These are phyloP conservation scores for Ceratobasidium theobromae DNA, from an alignment of 1,284 basidiomycete species.

Conservation along the genomic window DNA sequence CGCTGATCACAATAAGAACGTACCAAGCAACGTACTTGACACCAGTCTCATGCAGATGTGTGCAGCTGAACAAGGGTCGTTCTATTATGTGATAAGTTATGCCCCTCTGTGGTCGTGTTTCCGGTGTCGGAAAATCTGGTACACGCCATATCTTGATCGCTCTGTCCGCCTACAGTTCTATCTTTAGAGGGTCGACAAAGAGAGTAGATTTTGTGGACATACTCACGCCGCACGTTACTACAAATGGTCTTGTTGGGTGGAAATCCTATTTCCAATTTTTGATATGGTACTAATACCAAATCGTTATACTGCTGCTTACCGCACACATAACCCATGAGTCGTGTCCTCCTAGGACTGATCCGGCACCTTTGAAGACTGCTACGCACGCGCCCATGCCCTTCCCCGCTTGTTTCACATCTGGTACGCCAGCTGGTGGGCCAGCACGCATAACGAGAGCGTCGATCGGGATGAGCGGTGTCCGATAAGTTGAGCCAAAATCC, in stretches of 20 bases:
- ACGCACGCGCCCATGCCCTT: slow-evolving; percentile 9
- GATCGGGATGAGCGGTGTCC: background rate
- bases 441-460: slow-evolving; percentile 1
- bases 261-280: slow-evolving; percentile 3
- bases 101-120: slow-evolving; percentile 1
- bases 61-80: slow-evolving; percentile 18
- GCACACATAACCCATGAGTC: slow-evolving; percentile 27
- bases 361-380: slow-evolving; percentile 24
- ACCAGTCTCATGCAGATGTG: slow-evolving; percentile 16
- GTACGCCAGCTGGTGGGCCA: slow-evolving; percentile 13
- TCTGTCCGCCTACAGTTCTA: slow-evolving; percentile 5
- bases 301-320: background rate
- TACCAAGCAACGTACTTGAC: slow-evolving; percentile 20
- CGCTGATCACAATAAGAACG: background rate
- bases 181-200: no score
- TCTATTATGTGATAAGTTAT: slow-evolving; percentile 13
- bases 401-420: background rate
- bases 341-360: background rate
- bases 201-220: background rate
- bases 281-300: background rate
- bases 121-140: slow-evolving; percentile 18
- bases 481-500: background rate
- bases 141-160: slow-evolving; percentile 26
- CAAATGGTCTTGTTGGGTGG: slow-evolving; percentile 27
- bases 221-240: slow-evolving; percentile 21